A percentile compares a stretch with the other conserved stretches of the same genome.
phyloP scores from a whole-genome alignment of 2,329 filamentous ascomycete species.

The Colletotrichum sublineola region DNA sequence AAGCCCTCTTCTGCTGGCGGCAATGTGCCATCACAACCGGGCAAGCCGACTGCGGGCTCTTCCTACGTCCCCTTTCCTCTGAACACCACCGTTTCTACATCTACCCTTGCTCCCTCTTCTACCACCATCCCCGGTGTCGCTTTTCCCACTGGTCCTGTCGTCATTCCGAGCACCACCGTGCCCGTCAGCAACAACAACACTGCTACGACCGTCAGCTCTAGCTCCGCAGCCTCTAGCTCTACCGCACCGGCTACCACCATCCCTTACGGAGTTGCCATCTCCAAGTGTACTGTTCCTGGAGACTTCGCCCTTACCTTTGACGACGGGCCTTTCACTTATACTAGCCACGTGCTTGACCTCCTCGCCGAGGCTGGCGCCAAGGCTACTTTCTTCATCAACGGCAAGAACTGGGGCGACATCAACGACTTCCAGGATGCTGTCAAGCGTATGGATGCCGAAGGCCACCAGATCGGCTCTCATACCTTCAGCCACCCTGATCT shows the following conservation, averaged over 20 bases:
- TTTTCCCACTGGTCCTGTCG: conserved; percentile 29
- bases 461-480: conserved; percentile 58
- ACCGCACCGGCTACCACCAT: conserved; percentile 49
- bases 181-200: conserved; percentile 38
- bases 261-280: conserved; percentile 51
- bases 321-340: conserved; percentile 61
- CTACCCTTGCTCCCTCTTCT: conserved; percentile 16
- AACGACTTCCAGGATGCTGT: conserved; percentile 57
- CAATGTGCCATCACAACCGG: conserved; percentile 27
- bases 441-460: conserved; percentile 56
- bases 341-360: conserved; percentile 56
- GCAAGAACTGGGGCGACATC: conserved; percentile 56
- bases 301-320: conserved; percentile 62
- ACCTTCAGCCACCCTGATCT: conserved; percentile 61
- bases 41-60: conserved; percentile 24
- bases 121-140: conserved; percentile 30
- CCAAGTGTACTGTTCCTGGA: conserved; percentile 51
- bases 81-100: conserved; percentile 32
- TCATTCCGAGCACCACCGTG: conserved; percentile 32
- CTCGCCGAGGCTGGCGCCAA: conserved; percentile 50
- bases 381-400: conserved; percentile 59
- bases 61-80: conserved; percentile 27
- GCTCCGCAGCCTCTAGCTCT: conserved; percentile 44
- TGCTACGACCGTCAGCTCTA: background rate
- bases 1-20: conserved; percentile 27